Evolutionary conservation across 441 rosid species (phyloP), one percentile per base, ranked within the genome.

Genomic region (Euphorbia schlechtendalii): DNA sequence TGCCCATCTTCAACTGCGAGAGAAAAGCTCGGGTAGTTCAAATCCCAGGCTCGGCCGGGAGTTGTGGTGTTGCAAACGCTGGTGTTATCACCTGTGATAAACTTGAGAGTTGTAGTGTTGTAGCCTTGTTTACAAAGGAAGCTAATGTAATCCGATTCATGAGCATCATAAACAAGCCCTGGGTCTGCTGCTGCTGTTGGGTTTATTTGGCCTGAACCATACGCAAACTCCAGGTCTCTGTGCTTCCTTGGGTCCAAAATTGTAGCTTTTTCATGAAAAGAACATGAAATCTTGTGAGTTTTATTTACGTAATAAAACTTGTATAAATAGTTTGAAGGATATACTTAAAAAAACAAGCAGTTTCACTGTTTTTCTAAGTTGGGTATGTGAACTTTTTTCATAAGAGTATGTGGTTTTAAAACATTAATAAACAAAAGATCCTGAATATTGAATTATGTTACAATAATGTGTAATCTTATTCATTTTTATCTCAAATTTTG

Each of bases 41-140:
- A 63, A 67, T 67, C 64, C 63, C 70, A 67, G 4, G 57, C 63
- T 17, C 45, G 59, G 32, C 56, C 70, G 5, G 46, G 56, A 12
- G 27, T 5, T 8, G 62, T 53, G 59, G 14, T 58, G 38, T 12
- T 24, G 25, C 36, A 43, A 18, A 51, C n/a, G 30, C 15, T 24
- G 27, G 43, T 30, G 30, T 59, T 32, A 28, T 36, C 75, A 0
- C 81, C 81, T 0, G 79, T 72, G 36, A 81, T 61, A 5, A 62
- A 43, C 59, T 76, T 62, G 3, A 78, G 24, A 27, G 67, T 63
- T 22, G 79, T 72, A n/a, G 63, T 64, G 67, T 78, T 72, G 70
- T 82, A 86, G 20, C 88, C 98, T 21, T 77, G 75, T 73, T 85
- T 78, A 74, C 96, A 88, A 5, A 91, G 84, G 70, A 83, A 91